Percentiles rank a stretch among this genome's conserved stretches.
These are phyloP conservation scores for Kazachstania viticola DNA, from an alignment of 805 yeast genomes.

Conservation along the genomic window DNA sequence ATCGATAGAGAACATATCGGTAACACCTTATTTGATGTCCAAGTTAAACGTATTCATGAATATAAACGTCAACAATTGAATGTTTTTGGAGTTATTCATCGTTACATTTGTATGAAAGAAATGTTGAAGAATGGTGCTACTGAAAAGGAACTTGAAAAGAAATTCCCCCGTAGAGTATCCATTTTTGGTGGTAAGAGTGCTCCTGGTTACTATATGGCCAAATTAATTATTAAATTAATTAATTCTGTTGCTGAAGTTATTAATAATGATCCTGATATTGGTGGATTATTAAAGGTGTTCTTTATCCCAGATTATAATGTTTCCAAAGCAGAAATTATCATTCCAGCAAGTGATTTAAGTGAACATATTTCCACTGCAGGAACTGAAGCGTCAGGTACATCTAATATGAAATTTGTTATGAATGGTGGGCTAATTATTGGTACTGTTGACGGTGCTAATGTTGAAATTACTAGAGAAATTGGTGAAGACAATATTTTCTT, in stretches of 20 bases:
- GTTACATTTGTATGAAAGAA: conserved; percentile 68
- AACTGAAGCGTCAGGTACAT: conserved; percentile 93
- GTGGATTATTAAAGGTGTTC: conserved; percentile 69
- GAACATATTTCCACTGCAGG: conserved; percentile 97
- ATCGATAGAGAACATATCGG: conserved; percentile 46
- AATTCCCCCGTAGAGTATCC: conserved; percentile 62
- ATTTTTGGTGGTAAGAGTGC: conserved; percentile 94
- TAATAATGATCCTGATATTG: conserved; percentile 65
- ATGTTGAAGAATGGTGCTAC: conserved; percentile 32
- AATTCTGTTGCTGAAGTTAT: conserved; percentile 73
- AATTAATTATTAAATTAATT: conserved; percentile 74
- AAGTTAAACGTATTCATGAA: conserved; percentile 91
- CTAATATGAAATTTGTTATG: conserved; percentile 89
- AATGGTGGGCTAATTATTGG: conserved; percentile 92
- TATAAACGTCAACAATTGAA: conserved; percentile 92
- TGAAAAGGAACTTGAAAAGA: conserved; percentile 44
- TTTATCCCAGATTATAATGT: conserved; percentile 90
- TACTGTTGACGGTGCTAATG: conserved; percentile 95
- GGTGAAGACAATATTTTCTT: conserved; percentile 89
- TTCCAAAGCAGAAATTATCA: conserved; percentile 82
- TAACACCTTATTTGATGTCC: conserved; percentile 73
- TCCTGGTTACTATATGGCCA: conserved; percentile 96
- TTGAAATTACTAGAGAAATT: conserved; percentile 85
- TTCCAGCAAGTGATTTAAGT: conserved; percentile 82
- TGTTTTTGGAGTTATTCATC: conserved; percentile 76